Base-by-base conservation (phyloP, 2,329 filamentous ascomycete species). In the Daldinia eschscholtzii region DNA sequence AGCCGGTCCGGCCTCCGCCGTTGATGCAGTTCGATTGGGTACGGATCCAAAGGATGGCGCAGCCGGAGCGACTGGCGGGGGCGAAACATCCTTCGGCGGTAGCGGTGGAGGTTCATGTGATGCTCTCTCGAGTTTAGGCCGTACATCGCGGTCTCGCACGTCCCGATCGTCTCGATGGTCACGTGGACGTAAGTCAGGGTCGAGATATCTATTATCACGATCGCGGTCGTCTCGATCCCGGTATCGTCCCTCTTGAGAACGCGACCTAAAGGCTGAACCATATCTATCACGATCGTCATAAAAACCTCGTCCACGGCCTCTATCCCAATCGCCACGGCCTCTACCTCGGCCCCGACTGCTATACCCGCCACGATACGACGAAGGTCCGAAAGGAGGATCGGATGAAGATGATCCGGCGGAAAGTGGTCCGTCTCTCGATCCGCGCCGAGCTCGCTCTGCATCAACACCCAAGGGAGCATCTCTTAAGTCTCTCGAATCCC, bases 391-490 rank as follows among this genome's bases (percentile, higher is more conserved):
- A 0, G 87, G 84, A 12, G 88, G 85, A 69, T 94, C 92, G 0
- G 91, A 92, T 23, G 88, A 89, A 9, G 88, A 89, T 2, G 92
- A 93, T 4, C 90, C 90, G 18, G 90, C 91, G 1, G 91, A 92
- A 23, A 89, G 86, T 10, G 92, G 91, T 0, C 91, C 92, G 74
- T 94, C 92, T 74, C 92, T 85, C 7, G 91, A 93, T 15, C 87
- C 89, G 53, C 91, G 85, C 61, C 91, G 85, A 18, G 89, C 88
- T 65, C 92, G 86, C 65, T 90, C 89, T 6, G 89, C 84, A 71
- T 94, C 92, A 6, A 91, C 81, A 53, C 88, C 89, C 35, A 89
- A 83, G 0, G 89, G 89, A 1, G 81, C 79, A 73, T 89, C 87
- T 60, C 78, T 71, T 76, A 78, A 41, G 53, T 74, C 85, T 78